phyloP scores from a whole-genome alignment of 2,329 filamentous ascomycete genomes.

The Fusarium verrucosum region DNA sequence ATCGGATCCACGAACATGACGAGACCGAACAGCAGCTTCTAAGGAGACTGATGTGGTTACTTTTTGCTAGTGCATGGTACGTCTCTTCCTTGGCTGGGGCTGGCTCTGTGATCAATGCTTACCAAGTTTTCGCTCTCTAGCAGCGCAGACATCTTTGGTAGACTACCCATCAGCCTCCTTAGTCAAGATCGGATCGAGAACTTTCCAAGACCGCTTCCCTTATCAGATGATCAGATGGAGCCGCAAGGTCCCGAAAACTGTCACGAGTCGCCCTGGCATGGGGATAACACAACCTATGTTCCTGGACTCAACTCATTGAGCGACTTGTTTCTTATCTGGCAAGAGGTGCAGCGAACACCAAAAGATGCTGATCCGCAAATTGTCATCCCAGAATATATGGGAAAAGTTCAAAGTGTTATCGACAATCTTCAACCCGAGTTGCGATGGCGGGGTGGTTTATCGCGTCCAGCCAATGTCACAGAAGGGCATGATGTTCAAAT shows the following conservation, averaged over 20 bases:
- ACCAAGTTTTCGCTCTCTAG: slow-evolving; percentile 15
- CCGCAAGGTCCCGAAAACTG: not conserved
- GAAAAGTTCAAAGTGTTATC: slow-evolving; percentile 43
- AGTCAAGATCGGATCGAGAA: slow-evolving; percentile 35
- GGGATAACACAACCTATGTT: slow-evolving; percentile 46
- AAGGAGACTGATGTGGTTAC: slow-evolving; percentile 49
- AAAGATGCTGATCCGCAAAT: slow-evolving; percentile 6
- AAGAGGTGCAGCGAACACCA: slow-evolving; percentile 40
- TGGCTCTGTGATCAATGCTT: not conserved
- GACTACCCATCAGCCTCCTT: slow-evolving; percentile 41
- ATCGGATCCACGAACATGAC: slow-evolving; percentile 36
- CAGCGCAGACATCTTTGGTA: slow-evolving; percentile 45
- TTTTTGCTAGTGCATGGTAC: slow-evolving; percentile 46
- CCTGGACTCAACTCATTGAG: slow-evolving; percentile 48
- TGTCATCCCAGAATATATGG: slow-evolving; percentile 22
- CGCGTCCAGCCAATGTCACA: slow-evolving; percentile 43
- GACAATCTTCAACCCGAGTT: slow-evolving; percentile 48
- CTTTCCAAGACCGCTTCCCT: slow-evolving; percentile 39
- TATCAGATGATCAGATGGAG: slow-evolving; percentile 48
- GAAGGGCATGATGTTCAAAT: slow-evolving; percentile 51
- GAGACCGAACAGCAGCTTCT: slow-evolving; percentile 46
- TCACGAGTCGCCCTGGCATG: slow-evolving; percentile 45
- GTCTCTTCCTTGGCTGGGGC: no score
- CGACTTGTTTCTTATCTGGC: slow-evolving; percentile 50
- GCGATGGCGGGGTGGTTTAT: slow-evolving; percentile 50